A percentile compares a stretch with the other conserved stretches of the same genome.
These are phyloP conservation scores for Ceratobasidium theobromae DNA, from an alignment of 1,284 basidiomycete species.

Conservation along the genomic window DNA sequence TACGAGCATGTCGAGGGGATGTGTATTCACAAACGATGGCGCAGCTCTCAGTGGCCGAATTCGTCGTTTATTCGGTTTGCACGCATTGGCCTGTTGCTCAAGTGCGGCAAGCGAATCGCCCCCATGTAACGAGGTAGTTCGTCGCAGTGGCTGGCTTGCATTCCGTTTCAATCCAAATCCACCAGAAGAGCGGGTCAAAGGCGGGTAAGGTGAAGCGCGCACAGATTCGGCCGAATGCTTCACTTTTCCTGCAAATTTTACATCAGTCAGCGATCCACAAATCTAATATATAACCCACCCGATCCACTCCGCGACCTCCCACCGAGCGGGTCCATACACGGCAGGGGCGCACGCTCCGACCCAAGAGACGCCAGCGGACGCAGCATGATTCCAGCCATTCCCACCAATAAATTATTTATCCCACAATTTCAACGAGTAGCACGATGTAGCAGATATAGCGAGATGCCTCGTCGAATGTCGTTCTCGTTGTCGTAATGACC, in stretches of 20 bases:
- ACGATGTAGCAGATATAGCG: not conserved
- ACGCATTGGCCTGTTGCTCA: not conserved
- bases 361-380: slow-evolving; percentile 21
- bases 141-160: not conserved
- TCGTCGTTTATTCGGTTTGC: not conserved
- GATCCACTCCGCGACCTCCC: no score
- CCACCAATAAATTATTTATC: not conserved
- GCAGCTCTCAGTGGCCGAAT: slow-evolving; percentile 1
- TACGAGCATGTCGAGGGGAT: slow-evolving; percentile 6
- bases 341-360: slow-evolving; percentile 13
- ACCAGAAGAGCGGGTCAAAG: not conserved
- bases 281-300: not conserved
- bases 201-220: slow-evolving; percentile 23
- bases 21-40: slow-evolving; percentile 5
- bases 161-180: not conserved
- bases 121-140: slow-evolving; percentile 20
- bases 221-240: not conserved
- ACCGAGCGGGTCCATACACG: slow-evolving; percentile 15
- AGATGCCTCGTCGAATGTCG: not conserved
- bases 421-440: not conserved
- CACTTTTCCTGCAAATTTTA: slow-evolving; percentile 15
- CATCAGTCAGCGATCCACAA: slow-evolving; percentile 4
- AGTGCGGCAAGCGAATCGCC: slow-evolving; percentile 9
- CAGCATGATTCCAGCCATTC: slow-evolving; percentile 29
- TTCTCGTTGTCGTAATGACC: not conserved